phyloP scores from a whole-genome alignment of 768 basidiomycete species.

The Tricholoma bakamatsutake region DNA sequence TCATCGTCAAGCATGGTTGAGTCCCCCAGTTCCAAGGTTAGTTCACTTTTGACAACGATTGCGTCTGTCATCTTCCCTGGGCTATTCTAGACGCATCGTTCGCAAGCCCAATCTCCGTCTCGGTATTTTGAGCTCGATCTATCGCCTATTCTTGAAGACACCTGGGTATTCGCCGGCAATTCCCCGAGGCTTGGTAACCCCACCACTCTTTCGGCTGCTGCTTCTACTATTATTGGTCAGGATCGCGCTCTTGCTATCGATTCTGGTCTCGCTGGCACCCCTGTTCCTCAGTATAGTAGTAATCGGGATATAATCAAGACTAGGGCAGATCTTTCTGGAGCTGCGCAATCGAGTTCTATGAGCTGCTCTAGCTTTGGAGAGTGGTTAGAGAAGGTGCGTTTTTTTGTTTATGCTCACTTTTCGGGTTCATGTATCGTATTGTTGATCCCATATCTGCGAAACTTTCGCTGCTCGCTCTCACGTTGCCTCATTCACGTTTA shows the following conservation, averaged over 20 bases:
- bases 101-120: conserved; percentile 10
- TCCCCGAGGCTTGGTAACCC: conserved; percentile 5
- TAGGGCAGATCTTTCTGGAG: background rate
- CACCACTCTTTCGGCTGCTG: background rate
- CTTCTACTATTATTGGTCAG: background rate
- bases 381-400: conserved; percentile 14
- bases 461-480: background rate
- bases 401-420: background rate
- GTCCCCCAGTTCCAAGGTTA: background rate
- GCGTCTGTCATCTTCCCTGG: background rate
- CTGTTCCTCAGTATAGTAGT: background rate
- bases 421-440: background rate
- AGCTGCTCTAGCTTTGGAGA: conserved; percentile 24
- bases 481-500: background rate
- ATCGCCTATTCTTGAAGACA: conserved; percentile 33
- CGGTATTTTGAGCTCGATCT: conserved; percentile 26
- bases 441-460: background rate
- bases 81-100: background rate
- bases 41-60: background rate
- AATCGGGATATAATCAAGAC: background rate
- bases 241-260: background rate
- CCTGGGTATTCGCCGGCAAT: conserved; percentile 15
- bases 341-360: background rate
- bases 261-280: background rate
- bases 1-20: background rate